Base-by-base conservation (phyloP, 345 rosid species). In the Durio zibethinus region DNA sequence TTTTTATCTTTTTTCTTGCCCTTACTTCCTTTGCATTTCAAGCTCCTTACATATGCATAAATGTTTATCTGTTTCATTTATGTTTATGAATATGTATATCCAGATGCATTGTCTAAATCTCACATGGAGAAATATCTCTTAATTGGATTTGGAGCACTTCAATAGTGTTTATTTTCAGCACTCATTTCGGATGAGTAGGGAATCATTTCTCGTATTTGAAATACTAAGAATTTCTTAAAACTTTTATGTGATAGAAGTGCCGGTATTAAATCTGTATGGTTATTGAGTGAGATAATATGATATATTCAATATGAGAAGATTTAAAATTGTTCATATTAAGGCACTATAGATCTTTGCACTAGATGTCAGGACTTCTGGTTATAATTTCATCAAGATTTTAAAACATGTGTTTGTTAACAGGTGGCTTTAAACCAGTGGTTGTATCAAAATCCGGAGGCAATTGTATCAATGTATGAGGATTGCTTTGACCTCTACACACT, bases 391-490 rank as follows among this genome's bases (percentile, higher is more conserved):
- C 43, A 62, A 48, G 27, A 48, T 62, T 75, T 33, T 60, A 60
- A 40, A 75, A 52, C 57, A 31, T 66, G 23, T 68, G 73, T 47
- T 76, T 78, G 78, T 71, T 62, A 18, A 72, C 85, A 93, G 98
- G 92, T 93, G 45, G 94, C 94, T 83, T 80, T 95, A 84, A 90
- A 91, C 77, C 90, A 84, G 69, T 95, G 99, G 99, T 61, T 90
- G 81, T 92, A 95, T 84, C 97, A 90, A 87, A 95, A 95, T 75
- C 63, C 90, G 86, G 97, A 92, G 83, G 91, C 91, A 53, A 92
- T 93, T 61, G 90, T 86, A 73, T 92, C 97, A 8, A 95, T 95
- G 95, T 95, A 93, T 23, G 98, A 95, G 81, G 97, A 95, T 83
- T 90, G 88, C 31, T 95, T 95, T 85, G 99, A 95, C 82, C 85